Evolutionary conservation across 2,329 filamentous ascomycete genomes (phyloP), one percentile per base, ranked within the genome.

Genomic region (Trichoderma cornu-damae): DNA sequence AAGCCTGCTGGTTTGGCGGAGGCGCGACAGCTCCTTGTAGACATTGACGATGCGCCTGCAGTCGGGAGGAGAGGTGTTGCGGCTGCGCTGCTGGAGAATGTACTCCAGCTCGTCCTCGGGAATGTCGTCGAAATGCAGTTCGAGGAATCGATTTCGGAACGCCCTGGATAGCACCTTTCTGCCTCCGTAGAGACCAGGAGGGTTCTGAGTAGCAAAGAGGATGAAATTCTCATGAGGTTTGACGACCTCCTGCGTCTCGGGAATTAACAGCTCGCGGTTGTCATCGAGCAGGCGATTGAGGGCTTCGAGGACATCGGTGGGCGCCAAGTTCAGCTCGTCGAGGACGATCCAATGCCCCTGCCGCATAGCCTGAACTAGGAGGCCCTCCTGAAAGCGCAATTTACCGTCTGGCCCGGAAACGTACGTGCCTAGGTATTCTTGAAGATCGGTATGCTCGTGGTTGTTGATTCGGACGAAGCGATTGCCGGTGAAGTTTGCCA

Each of bases 401-500:
- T 88, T 89, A 4, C 95, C 95, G 67, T 96, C 88, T 0, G 85
- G 74, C 22, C 87, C 89, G 2, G 94, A 96, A 1, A 96, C 79
- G 64, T 99, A 99, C 0, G 91, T 96, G 16, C 94, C 94, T 5
- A 99, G 77, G 67, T 99, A 99, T 69, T 99, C 95, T 71, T 99
- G 94, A 35, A 99, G 77, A 70, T 99, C 94, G 0, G 94, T 99
- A 68, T 99, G 94, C 69, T 99, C 95, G 72, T 99, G 94, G 65
- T 99, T 99, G 75, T 99, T 99, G 77, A 99, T 99, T 60, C 94
- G 85, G 42, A 99, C 91, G 68, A 97, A 99, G 67, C 89, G 94
- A 70, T 99, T 96, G 3, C 95, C 94, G 28, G 91, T 97, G 56
- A 89, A 88, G 67, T 96, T 94, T n/a, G 95, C 93, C 35, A 99